Percentiles rank a stretch among this genome's conserved stretches.
Evolutionary conservation across 1,139 yeast species (phyloP).

Genomic region (Blastobotrys arbuscula): DNA sequence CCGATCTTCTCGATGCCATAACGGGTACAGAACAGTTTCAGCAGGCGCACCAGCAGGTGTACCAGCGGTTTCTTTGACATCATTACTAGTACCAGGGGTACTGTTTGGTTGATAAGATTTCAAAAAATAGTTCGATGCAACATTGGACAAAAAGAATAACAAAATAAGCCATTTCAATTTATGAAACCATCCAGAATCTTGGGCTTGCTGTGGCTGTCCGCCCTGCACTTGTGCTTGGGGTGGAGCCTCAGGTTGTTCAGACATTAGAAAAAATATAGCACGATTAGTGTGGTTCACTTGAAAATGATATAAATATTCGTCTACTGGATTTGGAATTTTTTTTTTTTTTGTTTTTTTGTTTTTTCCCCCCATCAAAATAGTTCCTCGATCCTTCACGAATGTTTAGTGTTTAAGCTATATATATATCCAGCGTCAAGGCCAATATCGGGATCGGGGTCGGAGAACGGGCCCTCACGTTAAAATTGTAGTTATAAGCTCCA

Average conservation of each 20-base stretch:
- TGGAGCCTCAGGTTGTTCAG: background rate
- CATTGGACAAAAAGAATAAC: conserved; percentile 4
- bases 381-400: too few species aligned
- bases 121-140: background rate
- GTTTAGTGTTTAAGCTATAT: too few species aligned
- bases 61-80: background rate
- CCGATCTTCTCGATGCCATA: conserved; percentile 5
- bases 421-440: too few species aligned
- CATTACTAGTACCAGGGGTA: background rate
- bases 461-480: too few species aligned
- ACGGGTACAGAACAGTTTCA: conserved; percentile 3
- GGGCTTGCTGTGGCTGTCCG: background rate
- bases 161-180: conserved; percentile 6
- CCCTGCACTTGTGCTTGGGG: background rate
- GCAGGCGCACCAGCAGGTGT: background rate
- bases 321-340: too few species aligned
- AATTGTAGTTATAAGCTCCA: too few species aligned
- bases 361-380: too few species aligned
- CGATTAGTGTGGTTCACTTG: too few species aligned
- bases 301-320: too few species aligned
- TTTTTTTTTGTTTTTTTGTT: too few species aligned
- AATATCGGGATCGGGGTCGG: too few species aligned
- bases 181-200: background rate
- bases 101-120: background rate
- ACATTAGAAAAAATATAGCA: too few species aligned